Evolutionary conservation across 768 basidiomycete genomes (phyloP), one percentile per base, ranked within the genome.

Genomic region (Collybia sordida): DNA sequence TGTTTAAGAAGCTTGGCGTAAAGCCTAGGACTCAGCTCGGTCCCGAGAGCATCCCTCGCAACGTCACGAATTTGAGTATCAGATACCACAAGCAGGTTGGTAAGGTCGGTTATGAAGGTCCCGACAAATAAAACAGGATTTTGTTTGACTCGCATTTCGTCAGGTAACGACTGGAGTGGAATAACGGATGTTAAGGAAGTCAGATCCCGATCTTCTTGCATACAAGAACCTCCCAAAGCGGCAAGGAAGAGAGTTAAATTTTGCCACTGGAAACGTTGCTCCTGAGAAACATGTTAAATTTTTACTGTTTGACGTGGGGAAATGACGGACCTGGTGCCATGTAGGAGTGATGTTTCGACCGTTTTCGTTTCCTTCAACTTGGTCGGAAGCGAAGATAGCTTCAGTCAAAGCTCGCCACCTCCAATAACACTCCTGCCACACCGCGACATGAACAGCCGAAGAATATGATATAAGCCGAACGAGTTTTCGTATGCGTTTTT

Each of bases 371-470:
- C 18, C 66, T 61, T 51, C 60, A 54, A 64, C 42, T 36, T 60
- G 54, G 57, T 74, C 72, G 17, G 61, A 63, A 14, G 72, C 77
- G 53, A 77, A 74, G 39, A 86, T 70, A 42, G 77, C 69, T 59
- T 88, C 87, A 12, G 80, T 80, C 38, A 92, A 66, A 4, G 72
- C 67, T 22, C 75, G 73, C 89, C 90, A 93, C 42, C 89, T 74
- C 71, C 79, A 85, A 63, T 86, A 92, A 52, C 82, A 86, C 59
- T 93, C 91, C 54, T 86, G 76, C 91, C 91, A 94, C 2, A 90
- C 85, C 0, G 86, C 88, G 18, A 88, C 71, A 45, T 90, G 82
- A n/a, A 82, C 77, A 1, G 83, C 79, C 24, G 80, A 79, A 12
- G 86, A 82, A 23, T 78, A 80, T 1, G 82, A 76, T 40, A 90